Evolutionary conservation across 2,329 filamentous ascomycete species (phyloP), one percentile per base, ranked within the genome.

Genomic region (Penicillium sp.): DNA sequence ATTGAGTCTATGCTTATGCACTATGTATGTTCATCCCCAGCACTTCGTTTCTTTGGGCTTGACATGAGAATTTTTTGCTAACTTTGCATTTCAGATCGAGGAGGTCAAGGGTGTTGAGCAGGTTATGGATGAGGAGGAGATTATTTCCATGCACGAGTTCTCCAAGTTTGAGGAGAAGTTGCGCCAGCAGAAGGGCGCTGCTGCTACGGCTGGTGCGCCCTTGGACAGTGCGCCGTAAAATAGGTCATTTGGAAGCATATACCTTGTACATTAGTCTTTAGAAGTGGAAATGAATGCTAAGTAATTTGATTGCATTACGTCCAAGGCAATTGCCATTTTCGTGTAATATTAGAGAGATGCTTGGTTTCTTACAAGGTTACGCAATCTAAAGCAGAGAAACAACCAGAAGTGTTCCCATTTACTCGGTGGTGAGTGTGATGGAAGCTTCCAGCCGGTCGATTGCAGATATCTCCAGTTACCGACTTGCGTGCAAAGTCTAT

Each of bases 1-100:
- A 99, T 99, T 64, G 94, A 99, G 81, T 90, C 90, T 62, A 97
- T 99, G 94, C 75, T 97, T 72, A 97, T 96, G 90, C 90, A 93
- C 73, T 94, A 94, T 74, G 89, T 91, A 74, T 83, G 88, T 85
- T 23, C 23, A 18, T 50, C 44, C 21, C 52, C 52, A 6, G 34
- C n/a, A 49, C 42, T 23, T 50, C 49, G 7, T 32, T 50, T 27
- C 45, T 41, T 48, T n/a, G 2, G 31, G 38, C 51, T 46, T 44
- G 38, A 23, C 32, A 46, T 13, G 6, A 25, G 9, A 4, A 27
- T 21, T 15, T 1, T 27, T 54, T 38, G 40, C 65, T 69, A 48
- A 70, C 49, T 55, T 55, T 37, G 66, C 27, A 18, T 31, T 53
- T 63, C 75, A 96, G 85, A 96, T 97, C 61, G 92, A 97, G 72